Evolutionary conservation across 2,329 filamentous ascomycete genomes (phyloP), one percentile per base, ranked within the genome.

Genomic region (Colletotrichum australisinense): DNA sequence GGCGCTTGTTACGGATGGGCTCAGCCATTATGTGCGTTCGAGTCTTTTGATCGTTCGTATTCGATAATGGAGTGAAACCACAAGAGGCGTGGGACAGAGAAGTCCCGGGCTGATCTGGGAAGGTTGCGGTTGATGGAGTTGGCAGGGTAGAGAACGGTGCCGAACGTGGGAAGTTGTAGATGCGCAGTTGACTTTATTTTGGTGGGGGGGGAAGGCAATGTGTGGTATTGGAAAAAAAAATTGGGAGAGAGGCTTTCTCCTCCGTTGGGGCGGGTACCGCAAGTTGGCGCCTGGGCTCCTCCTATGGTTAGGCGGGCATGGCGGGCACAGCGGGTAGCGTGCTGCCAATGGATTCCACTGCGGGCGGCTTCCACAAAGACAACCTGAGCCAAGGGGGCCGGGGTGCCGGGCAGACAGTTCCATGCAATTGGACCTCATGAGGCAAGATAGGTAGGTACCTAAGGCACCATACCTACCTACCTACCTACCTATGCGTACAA

Each of bases 1-100:
- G 84, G 78, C 89, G 88, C 84, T 91, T 90, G 83, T 89, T 90
- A 84, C 89, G 89, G 81, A 91, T 91, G 76, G 89, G 89, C 82
- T 91, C 89, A 79, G 89, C 88, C 89, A 91, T 91, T 78, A 78
- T 84, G 82, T 81, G 49, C 52, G 42, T 42, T 68, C 63, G 32
- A 63, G 42, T 69, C 55, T 53, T 42, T 53, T 35, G 49, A 7
- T 57, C 42, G 49, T 42, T 67, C 8, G 38, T 35, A 11, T 56
- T 16, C 58, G 26, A 76, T 75, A 28, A 68, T 67, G 30, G 38
- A 57, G 53, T 32, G 38, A 66, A 42, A 52, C 32, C 65, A 24
- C 53, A 19, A 63, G 35, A 67, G 32, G 24, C 24, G 46, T 30
- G 55, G 38, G 68, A 68, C 67, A 49, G 52, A 66, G 59, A 28